phyloP scores from a whole-genome alignment of 192 early-diverging fungal genomes.

The Rhizoclosmatium globosum region DNA sequence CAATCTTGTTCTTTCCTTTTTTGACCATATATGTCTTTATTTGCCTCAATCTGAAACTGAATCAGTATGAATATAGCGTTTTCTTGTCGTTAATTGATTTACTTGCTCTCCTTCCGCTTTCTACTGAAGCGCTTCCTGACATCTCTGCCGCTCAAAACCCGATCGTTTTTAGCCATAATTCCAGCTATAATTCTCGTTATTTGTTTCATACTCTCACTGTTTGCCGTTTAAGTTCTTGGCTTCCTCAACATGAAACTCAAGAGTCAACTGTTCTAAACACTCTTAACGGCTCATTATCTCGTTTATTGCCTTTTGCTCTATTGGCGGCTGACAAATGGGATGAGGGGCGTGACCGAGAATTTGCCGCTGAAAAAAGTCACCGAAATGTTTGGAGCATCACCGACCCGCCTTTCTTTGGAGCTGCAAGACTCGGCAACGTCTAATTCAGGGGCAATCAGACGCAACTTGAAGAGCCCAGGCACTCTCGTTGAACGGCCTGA shows the following conservation, averaged over 20 bases:
- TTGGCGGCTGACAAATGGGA: too few species aligned
- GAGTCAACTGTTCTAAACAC: too few species aligned
- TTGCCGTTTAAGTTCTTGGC: background rate
- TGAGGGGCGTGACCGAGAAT: too few species aligned
- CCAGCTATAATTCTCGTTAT: background rate
- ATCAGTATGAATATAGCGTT: too few species aligned
- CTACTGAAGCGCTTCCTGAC: too few species aligned
- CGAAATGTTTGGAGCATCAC: conserved; percentile 49
- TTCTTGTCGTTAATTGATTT: too few species aligned
- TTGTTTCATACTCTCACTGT: background rate
- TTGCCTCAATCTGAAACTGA: too few species aligned
- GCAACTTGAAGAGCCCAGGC: background rate
- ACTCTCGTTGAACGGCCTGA: conserved; percentile 1
- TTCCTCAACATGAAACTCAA: background rate
- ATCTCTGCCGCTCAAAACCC: background rate
- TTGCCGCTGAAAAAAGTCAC: background rate
- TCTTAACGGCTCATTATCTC: too few species aligned
- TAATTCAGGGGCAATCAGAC: background rate
- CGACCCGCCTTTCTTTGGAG: background rate
- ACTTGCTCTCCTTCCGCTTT: too few species aligned
- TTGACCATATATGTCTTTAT: conserved; percentile 23
- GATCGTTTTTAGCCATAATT: background rate
- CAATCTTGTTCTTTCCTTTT: background rate
- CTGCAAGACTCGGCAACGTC: background rate
- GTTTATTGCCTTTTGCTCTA: too few species aligned